A percentile compares a stretch with the other conserved stretches of the same genome.
Conservation (phyloP, 331 rosid species). For the Saraca asoca region DNA sequence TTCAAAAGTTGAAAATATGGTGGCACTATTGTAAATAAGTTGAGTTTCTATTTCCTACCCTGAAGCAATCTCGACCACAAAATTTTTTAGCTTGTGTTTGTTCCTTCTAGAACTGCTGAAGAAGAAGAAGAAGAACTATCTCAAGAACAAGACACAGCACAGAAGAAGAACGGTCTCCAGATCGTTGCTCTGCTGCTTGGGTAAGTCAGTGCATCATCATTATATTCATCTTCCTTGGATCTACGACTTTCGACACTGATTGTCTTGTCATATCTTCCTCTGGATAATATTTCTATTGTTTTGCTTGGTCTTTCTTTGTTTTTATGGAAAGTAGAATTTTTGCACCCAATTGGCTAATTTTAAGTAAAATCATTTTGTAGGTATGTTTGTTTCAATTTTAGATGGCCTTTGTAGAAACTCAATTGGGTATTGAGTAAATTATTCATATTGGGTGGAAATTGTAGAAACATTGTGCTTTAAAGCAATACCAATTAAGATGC, state of each 20-base stretch:
- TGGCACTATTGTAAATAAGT: too few relatives aligned
- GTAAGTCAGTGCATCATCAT: slow-evolving; percentile 50
- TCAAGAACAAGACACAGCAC: not conserved
- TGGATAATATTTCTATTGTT: not conserved
- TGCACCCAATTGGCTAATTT: not conserved
- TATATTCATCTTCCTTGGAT: slow-evolving; percentile 26
- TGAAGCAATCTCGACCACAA: too few relatives aligned
- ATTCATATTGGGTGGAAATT: slow-evolving; percentile 11
- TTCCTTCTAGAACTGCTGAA: slow-evolving; percentile 33
- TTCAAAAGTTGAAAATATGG: too few relatives aligned
- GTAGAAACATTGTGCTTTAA: slow-evolving; percentile 35
- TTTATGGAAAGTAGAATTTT: slow-evolving; percentile 3
- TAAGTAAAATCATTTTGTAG: slow-evolving; percentile 19
- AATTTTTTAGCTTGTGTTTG: slow-evolving; percentile 34
- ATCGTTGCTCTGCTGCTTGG: slow-evolving; percentile 39
- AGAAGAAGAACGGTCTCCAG: slow-evolving; percentile 32
- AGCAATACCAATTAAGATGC: too few relatives aligned
- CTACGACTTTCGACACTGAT: slow-evolving; percentile 34
- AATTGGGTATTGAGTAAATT: slow-evolving; percentile 4
- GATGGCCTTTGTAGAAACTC: not conserved
- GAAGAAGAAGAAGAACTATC: not conserved
- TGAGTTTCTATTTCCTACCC: too few relatives aligned
- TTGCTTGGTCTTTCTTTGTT: not conserved
- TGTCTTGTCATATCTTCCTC: not conserved
- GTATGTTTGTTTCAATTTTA: slow-evolving; percentile 20